A percentile compares a stretch with the other conserved stretches of the same genome.
phyloP scores from a whole-genome alignment of 345 rosid species.

The rapeseed (Brassica napus) region Da-Ae NC_063446.1:12184001-12184500 shows the following conservation, averaged over 20 bases:
- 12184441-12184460: neutral
- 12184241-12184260: slow-evolving; percentile 99
- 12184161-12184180: slow-evolving; percentile 97
- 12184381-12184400: neutral
- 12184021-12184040: slow-evolving; percentile 84
- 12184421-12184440: neutral
- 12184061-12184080: slow-evolving; percentile 66
- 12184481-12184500: neutral
- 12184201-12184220: slow-evolving; percentile 99
- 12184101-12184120: slow-evolving; percentile 97
- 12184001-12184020: slow-evolving; percentile 81
- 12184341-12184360: neutral
- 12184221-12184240: slow-evolving; percentile 92
- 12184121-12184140: slow-evolving; percentile 99
- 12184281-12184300: slow-evolving; percentile 82
- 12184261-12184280: slow-evolving; percentile 88
- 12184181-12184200: slow-evolving; percentile 99
- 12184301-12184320: slow-evolving; percentile 77
- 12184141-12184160: slow-evolving; percentile 99
- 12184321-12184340: slow-evolving; percentile 55
- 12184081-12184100: slow-evolving; percentile 74
- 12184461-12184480: neutral
- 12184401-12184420: neutral
- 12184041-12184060: slow-evolving; percentile 72
- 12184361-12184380: neutral